Evolutionary conservation across 1,284 basidiomycete genomes (phyloP), one percentile per base, ranked within the genome.

Genomic region (Mycena citricolor): DNA sequence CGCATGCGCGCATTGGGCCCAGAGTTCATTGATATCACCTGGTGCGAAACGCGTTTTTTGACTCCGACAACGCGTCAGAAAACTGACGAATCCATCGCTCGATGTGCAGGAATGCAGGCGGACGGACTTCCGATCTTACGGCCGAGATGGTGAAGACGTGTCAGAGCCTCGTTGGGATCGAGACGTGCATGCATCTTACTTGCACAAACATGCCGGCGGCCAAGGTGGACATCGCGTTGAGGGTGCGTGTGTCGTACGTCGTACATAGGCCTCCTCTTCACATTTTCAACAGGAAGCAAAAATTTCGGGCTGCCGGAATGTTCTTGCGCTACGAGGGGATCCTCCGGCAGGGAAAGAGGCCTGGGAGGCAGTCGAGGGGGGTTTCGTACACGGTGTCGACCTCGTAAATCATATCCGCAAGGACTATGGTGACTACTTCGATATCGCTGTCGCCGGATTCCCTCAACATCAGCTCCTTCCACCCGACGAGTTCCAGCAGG

Each of bases 1-100:
- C 90, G 97, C 56, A 99, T 99, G 95, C 80, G 93, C 47, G 80
- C 83, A 19, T 72, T 97, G 33, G 97, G 97, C 4, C 97, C 97
- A 13, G 95, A 97, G 68, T 99, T 98, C 62, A 90, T 98, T 59
- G 94, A 99, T 65, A 97, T 99, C 61, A 99, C 94, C 63, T 98
- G 91, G 94, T 85, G 50, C 51, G 77, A 60, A 13, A 5, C 14
- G 8, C 14, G 12, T 17, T 45, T 19, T 41, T 40, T 34, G 39
- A 16, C 31, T 29, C 10, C 7, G n/a, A 16, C 23, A 21, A 41
- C 16, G 14, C n/a, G 41, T 28, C 11, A 47, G 51, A 13, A 47
- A 42, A 23, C 16, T 16, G 4, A 5, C 19, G 12, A 22, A 22
- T 28, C 11, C 31, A 31, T 7, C 8, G 33, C 41, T 29, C 36